A percentile compares a stretch with the other conserved stretches of the same genome.
These are phyloP conservation scores for Fusarium caatingaense DNA, from an alignment of 2,329 filamentous ascomycete genomes.

Conservation along the genomic window DNA sequence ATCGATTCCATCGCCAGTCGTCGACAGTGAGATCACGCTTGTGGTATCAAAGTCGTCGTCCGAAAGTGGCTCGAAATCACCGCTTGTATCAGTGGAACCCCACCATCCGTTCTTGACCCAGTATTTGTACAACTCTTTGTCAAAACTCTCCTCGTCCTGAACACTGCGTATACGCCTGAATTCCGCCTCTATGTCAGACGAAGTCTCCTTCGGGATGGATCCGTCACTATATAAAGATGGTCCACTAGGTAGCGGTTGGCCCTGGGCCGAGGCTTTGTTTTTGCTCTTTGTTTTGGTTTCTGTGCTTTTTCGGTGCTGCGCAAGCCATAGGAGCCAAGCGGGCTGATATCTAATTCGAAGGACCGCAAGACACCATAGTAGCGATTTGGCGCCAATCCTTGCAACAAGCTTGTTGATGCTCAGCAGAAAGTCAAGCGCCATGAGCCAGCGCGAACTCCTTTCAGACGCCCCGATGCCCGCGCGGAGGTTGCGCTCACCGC, in stretches of 20 bases:
- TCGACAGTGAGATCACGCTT: slow-evolving; percentile 75
- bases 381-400: slow-evolving; percentile 48
- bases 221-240: slow-evolving; percentile 53
- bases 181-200: slow-evolving; percentile 84
- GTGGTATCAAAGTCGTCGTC: slow-evolving; percentile 77
- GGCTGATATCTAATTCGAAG: slow-evolving; percentile 55
- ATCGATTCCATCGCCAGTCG: slow-evolving; percentile 57
- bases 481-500: slow-evolving; percentile 58
- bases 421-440: slow-evolving; percentile 79
- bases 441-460: slow-evolving; percentile 80
- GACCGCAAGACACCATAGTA: slow-evolving; percentile 67
- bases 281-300: slow-evolving; percentile 34
- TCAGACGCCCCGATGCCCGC: slow-evolving; percentile 84
- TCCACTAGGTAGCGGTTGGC: slow-evolving; percentile 23
- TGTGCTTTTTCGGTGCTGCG: slow-evolving; percentile 54
- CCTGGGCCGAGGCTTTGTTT: slow-evolving; percentile 26
- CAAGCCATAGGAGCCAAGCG: slow-evolving; percentile 68
- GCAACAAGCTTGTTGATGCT: slow-evolving; percentile 69
- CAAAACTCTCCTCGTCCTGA: slow-evolving; percentile 73
- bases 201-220: slow-evolving; percentile 67
- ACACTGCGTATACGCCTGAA: slow-evolving; percentile 68
- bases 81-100: slow-evolving; percentile 83
- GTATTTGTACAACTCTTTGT: slow-evolving; percentile 82
- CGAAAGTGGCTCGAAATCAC: slow-evolving; percentile 74
- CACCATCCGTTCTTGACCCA: slow-evolving; percentile 88